Conservation (phyloP, 805 yeast species). For the Suhomyces canberraensis region DNA sequence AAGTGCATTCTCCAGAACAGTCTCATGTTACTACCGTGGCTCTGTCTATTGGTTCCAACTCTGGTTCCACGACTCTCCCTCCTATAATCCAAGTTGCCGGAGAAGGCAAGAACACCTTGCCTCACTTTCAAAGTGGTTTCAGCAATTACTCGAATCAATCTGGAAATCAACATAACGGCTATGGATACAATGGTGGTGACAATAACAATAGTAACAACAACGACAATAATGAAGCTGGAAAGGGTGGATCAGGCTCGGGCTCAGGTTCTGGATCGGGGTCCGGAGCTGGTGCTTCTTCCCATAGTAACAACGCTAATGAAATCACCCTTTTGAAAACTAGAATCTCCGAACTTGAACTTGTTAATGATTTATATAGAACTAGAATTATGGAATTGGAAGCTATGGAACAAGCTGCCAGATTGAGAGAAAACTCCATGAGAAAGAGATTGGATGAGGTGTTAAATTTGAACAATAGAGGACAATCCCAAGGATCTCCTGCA, state of each 20-base stretch:
- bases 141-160: slow-evolving; percentile 5
- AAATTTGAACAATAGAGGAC: slow-evolving; percentile 17
- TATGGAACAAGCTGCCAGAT: slow-evolving; percentile 53
- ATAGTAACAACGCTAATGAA: slow-evolving; percentile 20
- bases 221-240: slow-evolving; percentile 8
- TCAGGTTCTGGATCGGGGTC: slow-evolving; percentile 1
- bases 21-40: slow-evolving; percentile 8
- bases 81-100: slow-evolving; percentile 24
- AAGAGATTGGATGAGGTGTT: slow-evolving; percentile 47
- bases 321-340: slow-evolving; percentile 58
- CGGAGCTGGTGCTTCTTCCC: slow-evolving; percentile 1
- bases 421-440: slow-evolving; percentile 46
- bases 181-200: slow-evolving; percentile 6
- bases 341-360: slow-evolving; percentile 84
- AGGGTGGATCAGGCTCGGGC: neutral
- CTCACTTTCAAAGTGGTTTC: slow-evolving; percentile 22
- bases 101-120: slow-evolving; percentile 19
- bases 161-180: slow-evolving; percentile 3
- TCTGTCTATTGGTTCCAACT: slow-evolving; percentile 3
- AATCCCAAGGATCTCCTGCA: neutral
- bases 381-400: slow-evolving; percentile 82
- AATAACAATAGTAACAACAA: slow-evolving; percentile 7
- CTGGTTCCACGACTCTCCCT: slow-evolving; percentile 21
- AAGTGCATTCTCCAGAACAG: slow-evolving; percentile 25
- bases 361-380: slow-evolving; percentile 81